Conservation (phyloP, 2,329 filamentous ascomycete species). For the Didymellaceae sp. region DNA sequence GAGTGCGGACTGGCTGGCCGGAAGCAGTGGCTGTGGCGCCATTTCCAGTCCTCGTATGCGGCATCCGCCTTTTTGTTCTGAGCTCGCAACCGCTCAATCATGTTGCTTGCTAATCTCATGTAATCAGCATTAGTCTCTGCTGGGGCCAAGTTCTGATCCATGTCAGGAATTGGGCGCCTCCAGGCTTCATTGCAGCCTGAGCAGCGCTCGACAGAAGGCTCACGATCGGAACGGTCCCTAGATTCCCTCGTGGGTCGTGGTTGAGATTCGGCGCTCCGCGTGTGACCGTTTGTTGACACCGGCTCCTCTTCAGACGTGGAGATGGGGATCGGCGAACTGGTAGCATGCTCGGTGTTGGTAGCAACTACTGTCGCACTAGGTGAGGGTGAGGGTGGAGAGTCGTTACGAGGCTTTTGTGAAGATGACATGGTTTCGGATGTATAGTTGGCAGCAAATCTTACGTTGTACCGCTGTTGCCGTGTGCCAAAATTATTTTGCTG, state of each 20-base stretch:
- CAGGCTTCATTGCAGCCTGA: constrained; percentile 29
- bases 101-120: constrained; percentile 20
- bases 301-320: constrained; percentile 17
- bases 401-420: constrained; percentile 26
- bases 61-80: constrained; percentile 26
- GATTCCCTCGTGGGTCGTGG: constrained; percentile 6
- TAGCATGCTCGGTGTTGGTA: constrained; percentile 14
- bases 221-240: constrained; percentile 14
- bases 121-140: constrained; percentile 25
- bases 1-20: constrained; percentile 5
- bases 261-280: constrained; percentile 10
- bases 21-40: constrained; percentile 16
- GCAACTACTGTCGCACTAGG: constrained; percentile 9
- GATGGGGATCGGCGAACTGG: constrained; percentile 9
- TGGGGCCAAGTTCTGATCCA: constrained; percentile 20
- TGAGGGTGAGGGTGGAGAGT: constrained; percentile 18
- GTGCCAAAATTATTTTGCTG: constrained; percentile 20
- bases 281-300: constrained; percentile 4
- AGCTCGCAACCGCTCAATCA: constrained; percentile 26
- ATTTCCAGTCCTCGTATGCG: constrained; percentile 25
- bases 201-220: constrained; percentile 30
- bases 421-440: constrained; percentile 29
- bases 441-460: constrained; percentile 32
- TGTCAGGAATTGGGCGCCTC: constrained; percentile 26
- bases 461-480: constrained; percentile 36